A percentile compares a stretch with the other conserved stretches of the same genome.
Evolutionary conservation across 2,329 filamentous ascomycete genomes (phyloP).

Genomic region (Aphanoascus verrucosus): DNA sequence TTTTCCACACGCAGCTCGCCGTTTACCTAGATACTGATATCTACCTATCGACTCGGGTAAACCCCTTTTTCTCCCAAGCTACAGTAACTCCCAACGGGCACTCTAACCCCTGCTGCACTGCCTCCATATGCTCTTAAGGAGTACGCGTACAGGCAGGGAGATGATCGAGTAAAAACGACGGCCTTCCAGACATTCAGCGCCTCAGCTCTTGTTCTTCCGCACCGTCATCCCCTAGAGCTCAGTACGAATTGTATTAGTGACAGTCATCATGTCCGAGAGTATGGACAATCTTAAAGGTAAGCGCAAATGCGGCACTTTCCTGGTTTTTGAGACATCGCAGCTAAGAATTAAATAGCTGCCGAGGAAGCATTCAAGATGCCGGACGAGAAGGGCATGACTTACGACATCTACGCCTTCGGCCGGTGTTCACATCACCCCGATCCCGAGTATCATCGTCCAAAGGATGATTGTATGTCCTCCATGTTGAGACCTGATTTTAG

Average conservation of each 20-base stretch:
- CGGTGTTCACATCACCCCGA: constrained; percentile 4
- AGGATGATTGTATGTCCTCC: constrained; percentile 3
- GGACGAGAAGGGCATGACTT: too few relatives aligned
- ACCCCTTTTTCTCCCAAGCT: too few relatives aligned
- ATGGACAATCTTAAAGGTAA: constrained; percentile 1
- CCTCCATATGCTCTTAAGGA: neutral
- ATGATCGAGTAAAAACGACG: too few relatives aligned
- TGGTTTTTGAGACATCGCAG: neutral
- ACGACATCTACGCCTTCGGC: neutral
- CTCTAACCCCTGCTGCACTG: neutral
- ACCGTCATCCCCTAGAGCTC: neutral
- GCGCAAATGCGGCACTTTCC: neutral
- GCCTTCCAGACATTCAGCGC: neutral
- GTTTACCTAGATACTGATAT: too few relatives aligned
- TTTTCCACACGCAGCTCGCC: too few relatives aligned
- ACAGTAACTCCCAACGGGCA: too few relatives aligned
- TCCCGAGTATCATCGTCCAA: neutral
- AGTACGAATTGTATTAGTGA: neutral
- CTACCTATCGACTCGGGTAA: too few relatives aligned
- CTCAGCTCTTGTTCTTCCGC: neutral
- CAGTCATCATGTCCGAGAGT: constrained; percentile 3
- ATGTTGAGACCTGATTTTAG: neutral
- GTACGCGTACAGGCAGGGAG: neutral
- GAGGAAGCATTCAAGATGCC: neutral
- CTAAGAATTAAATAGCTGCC: constrained; percentile 4